phyloP scores from a whole-genome alignment of 1,284 basidiomycete species.

The Golubevia sp. region DNA sequence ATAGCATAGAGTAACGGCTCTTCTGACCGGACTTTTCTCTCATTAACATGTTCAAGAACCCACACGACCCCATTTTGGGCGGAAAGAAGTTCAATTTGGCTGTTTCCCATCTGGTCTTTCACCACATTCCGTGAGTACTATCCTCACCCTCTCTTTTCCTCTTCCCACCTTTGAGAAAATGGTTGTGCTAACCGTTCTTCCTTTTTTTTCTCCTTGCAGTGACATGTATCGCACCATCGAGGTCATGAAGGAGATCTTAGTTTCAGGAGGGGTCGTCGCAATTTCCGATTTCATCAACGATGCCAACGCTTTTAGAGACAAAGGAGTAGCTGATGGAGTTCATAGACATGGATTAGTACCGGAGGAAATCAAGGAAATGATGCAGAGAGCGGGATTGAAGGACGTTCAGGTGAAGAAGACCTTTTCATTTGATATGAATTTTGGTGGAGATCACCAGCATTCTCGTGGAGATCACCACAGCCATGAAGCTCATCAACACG shows the following conservation, averaged over 20 bases:
- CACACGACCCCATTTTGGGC: slow-evolving; percentile 17
- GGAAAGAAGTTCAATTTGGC: slow-evolving; percentile 16
- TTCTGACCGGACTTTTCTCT: slow-evolving; percentile 20
- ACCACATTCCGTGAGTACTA: slow-evolving; percentile 33
- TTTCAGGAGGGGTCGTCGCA: slow-evolving; percentile 21
- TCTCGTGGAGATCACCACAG: too few relatives aligned
- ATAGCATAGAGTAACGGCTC: slow-evolving; percentile 23
- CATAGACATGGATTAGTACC: slow-evolving; percentile 26
- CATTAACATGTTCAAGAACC: slow-evolving; percentile 21
- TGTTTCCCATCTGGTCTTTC: slow-evolving; percentile 29
- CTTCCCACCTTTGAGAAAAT: too few relatives aligned
- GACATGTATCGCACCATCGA: slow-evolving; percentile 5
- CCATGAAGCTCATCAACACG: too few relatives aligned
- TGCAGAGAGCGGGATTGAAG: slow-evolving; percentile 16
- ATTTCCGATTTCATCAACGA: slow-evolving; percentile 25
- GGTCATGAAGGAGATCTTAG: slow-evolving; percentile 16
- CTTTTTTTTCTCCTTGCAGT: too few relatives aligned
- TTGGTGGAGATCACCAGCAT: slow-evolving; percentile 1
- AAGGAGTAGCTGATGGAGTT: slow-evolving; percentile 21
- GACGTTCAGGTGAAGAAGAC: slow-evolving; percentile 27
- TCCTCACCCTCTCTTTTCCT: too few relatives aligned
- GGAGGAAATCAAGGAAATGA: slow-evolving; percentile 18
- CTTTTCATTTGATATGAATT: slow-evolving; percentile 20
- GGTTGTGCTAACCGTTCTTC: too few relatives aligned
- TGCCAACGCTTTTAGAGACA: slow-evolving; percentile 15